Conservation (phyloP, 2,329 filamentous ascomycete genomes). For the Diaporthe citri region DNA sequence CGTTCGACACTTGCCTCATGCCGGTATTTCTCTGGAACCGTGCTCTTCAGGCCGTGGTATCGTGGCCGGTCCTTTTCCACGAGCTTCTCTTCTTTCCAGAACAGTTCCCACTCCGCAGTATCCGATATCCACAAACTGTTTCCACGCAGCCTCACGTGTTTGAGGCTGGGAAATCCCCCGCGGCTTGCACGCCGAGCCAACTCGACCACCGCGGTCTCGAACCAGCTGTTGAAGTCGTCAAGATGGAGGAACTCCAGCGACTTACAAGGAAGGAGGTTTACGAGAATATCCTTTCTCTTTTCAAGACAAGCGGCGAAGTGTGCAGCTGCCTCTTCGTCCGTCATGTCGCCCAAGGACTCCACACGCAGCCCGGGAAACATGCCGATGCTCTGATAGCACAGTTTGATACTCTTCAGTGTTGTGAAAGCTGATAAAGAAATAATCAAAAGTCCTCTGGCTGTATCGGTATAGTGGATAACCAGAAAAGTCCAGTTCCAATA, state of each 20-base stretch:
- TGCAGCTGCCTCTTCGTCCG: neutral
- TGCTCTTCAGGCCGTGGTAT: neutral
- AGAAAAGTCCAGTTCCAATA: neutral
- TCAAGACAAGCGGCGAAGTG: neutral
- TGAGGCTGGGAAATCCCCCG: neutral
- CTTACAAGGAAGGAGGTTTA: neutral
- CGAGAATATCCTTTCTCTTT: neutral
- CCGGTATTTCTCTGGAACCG: neutral
- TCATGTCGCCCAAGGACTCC: neutral
- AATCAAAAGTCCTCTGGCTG: neutral
- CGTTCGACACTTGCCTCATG: fast-evolving
- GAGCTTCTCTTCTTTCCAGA: too few species aligned
- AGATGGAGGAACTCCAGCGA: neutral
- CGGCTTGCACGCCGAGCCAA: neutral
- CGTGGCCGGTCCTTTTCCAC: too few species aligned
- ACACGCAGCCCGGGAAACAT: neutral
- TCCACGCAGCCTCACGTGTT: neutral
- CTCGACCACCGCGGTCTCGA: neutral
- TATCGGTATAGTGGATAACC: neutral
- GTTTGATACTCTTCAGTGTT: neutral
- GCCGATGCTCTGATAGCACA: neutral
- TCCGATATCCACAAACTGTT: too few species aligned
- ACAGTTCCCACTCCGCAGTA: too few species aligned
- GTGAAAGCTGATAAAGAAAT: neutral
- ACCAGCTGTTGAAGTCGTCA: fast-evolving